Base-by-base conservation (phyloP, 78 protist genomes). In the Dictyostelium intermedium region DNA sequence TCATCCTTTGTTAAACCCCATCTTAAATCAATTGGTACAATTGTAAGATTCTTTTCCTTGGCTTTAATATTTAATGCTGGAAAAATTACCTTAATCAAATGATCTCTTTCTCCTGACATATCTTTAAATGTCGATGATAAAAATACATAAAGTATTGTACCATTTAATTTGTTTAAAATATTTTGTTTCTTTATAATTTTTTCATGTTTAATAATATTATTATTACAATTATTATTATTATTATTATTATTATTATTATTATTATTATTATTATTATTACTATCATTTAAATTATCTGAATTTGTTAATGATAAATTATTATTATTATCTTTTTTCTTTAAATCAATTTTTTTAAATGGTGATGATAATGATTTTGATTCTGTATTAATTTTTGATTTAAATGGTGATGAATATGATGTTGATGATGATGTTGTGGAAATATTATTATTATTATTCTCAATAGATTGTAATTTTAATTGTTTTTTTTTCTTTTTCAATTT, bases 1-100 rank as follows among this genome's bases (percentile, higher is more conserved):
- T 91, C 95, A 47, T 91, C 91, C 32, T 84, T 91, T n/a, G 95
- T 82, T 27, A 91, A 56, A 83, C 95, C 95, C 95, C 95, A 91
- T 53, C 95, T 77, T 13, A 91, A 53, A 91, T 91, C 95, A 30
- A 91, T 84, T 56, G 89, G 91, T 30, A 83, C 91, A 43, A 91
- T 91, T 25, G 79, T 56, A 16, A 91, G 47, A 61, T 83, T 83
- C 81, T 83, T 83, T 60, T 53, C 25, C n/a, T 91, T 83, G n/a
- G 84, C 84, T 45, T 43, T 91, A 13, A 84, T 60, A 39, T 83
- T 91, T 5, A 91, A 23, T 23, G 89, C 87, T 70, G 95, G 95
- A 30, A 91, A 91, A 6, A 66, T 76, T 2, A 60, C 79, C 34
- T 83, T 91, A 5, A 91, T 91, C 45, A 91, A 76, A 61, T 83